These are phyloP conservation scores for Elasticomyces elasticus DNA, from an alignment of 495 filamentous ascomycete species.

Conservation along the genomic window DNA sequence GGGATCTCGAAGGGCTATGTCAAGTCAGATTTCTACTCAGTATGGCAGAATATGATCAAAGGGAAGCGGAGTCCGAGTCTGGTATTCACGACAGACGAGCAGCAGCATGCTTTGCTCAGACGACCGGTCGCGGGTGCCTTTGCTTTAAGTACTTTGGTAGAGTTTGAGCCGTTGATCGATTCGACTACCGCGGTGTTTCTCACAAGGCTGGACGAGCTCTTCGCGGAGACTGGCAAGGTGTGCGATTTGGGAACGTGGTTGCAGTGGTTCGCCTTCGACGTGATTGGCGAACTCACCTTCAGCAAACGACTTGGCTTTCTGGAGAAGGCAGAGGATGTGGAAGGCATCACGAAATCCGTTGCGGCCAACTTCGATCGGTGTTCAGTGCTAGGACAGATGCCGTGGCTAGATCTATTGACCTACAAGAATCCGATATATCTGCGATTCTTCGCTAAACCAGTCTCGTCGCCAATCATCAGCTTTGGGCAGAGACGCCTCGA, in stretches of 20 bases:
- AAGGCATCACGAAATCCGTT: slow-evolving; percentile 27
- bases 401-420: slow-evolving; percentile 14
- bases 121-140: slow-evolving; percentile 13
- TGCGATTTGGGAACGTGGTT: slow-evolving; percentile 36
- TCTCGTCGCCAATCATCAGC: slow-evolving; percentile 3
- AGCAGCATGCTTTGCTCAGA: slow-evolving; percentile 16
- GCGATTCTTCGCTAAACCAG: slow-evolving; percentile 11
- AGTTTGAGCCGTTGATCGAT: slow-evolving; percentile 19
- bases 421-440: slow-evolving; percentile 21
- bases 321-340: slow-evolving; percentile 31
- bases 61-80: slow-evolving; percentile 13
- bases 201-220: slow-evolving; percentile 20
- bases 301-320: slow-evolving; percentile 33
- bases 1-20: slow-evolving; percentile 16
- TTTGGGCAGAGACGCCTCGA: slow-evolving; percentile 13
- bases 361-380: slow-evolving; percentile 10
- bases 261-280: slow-evolving; percentile 41
- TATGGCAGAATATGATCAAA: slow-evolving; percentile 20
- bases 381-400: slow-evolving; percentile 17
- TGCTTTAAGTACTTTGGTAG: slow-evolving; percentile 14
- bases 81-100: slow-evolving; percentile 20
- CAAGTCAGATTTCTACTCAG: slow-evolving; percentile 20
- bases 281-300: slow-evolving; percentile 36
- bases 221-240: slow-evolving; percentile 21
- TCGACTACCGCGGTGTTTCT: slow-evolving; percentile 16